Conservation (phyloP, 208 protist genomes). For the Trichomonas vaginalis region DNA sequence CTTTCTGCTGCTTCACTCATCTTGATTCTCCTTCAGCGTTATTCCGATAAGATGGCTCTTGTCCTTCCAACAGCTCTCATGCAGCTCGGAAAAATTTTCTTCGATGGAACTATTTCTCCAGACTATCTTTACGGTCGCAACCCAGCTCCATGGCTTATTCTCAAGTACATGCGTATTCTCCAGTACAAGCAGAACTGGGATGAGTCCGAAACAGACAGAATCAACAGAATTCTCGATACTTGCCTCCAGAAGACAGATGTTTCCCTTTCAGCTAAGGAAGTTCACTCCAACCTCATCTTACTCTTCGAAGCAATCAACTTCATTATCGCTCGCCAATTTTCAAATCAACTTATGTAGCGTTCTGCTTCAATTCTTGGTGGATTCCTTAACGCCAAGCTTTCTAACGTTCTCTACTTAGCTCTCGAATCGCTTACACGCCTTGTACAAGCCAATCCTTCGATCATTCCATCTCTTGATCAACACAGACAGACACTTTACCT, state of each 20-base stretch:
- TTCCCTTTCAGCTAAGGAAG: conserved; percentile 62
- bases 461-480: conserved; percentile 25
- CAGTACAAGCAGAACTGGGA: background rate
- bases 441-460: conserved; percentile 21
- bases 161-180: conserved; percentile 15
- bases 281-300: conserved; percentile 79
- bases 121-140: background rate
- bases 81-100: conserved; percentile 40
- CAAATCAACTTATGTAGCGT: background rate
- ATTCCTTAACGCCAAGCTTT: conserved; percentile 23
- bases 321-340: conserved; percentile 53
- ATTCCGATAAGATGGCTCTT: background rate
- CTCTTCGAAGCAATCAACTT: conserved; percentile 84
- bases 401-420: conserved; percentile 40
- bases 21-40: conserved; percentile 46
- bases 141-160: background rate
- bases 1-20: conserved; percentile 69
- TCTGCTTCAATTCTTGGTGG: background rate
- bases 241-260: conserved; percentile 19
- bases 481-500: conserved; percentile 33
- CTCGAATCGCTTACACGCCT: conserved; percentile 44
- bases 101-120: background rate
- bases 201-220: background rate
- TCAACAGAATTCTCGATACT: background rate
- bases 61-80: background rate